Evolutionary conservation across 768 basidiomycete genomes (phyloP), one percentile per base, ranked within the genome.

Genomic region (Cubamyces sp.): DNA sequence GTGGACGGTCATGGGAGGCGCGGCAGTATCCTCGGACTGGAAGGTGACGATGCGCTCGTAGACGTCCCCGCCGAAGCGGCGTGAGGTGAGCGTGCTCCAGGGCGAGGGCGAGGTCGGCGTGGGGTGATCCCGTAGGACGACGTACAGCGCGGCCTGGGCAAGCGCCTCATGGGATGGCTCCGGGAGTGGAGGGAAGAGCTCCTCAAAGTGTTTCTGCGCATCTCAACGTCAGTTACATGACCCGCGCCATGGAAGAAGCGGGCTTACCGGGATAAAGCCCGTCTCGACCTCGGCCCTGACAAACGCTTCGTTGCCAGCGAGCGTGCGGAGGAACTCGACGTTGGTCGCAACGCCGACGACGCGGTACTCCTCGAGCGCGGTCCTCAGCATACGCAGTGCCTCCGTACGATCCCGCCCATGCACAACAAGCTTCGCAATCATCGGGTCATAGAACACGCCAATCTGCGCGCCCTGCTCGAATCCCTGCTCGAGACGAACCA

Each of bases 291-390:
- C 87, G 23, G 81, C 91, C 30, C 81, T 76, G 16, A 91, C 81
- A 71, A 98, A 98, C 1, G 89, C 83, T 42, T 81, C 67, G 70
- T 96, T 89, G 0, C 86, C 88, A 0, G 94, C 90, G 52, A 98
- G 80, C 0, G 79, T 81, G 51, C 88, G 79, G 63, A 98, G 76
- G 73, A 97, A 98, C 70, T 95, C 92, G 28, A 98, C 81, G 69
- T 98, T 98, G 5, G 95, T 96, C 12, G 91, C 85, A 14, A 96
- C 88, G 18, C 95, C 95, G 0, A 94, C 93, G 51, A 97, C 91
- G 69, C 88, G 86, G 71, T 96, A 98, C 65, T 95, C 88, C 55
- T 90, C 92, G 42, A 97, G 74, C 4, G 92, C 94, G 58, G 85
- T 86, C 3, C 91, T 77, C 62, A 97, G 79, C 70, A 92, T 81